Base-by-base conservation (phyloP, 768 basidiomycete species). In the Russula lepida region DNA sequence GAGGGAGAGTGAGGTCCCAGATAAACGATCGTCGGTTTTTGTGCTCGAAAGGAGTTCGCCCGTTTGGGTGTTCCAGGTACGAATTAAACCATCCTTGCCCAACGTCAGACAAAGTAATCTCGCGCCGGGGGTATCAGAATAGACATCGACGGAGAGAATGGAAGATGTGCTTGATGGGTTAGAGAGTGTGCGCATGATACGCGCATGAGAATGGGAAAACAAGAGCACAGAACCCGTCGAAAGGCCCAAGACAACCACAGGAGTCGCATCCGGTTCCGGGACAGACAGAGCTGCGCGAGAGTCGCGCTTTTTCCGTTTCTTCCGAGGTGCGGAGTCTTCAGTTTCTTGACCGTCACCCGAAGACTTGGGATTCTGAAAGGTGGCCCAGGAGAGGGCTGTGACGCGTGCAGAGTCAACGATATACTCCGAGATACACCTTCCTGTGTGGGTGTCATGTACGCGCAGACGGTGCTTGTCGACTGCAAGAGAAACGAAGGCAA, bases 391-490 rank as follows among this genome's bases (percentile, higher is more conserved):
- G 27, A 85, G 69, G 57, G 79, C 70, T 41, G 82, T 78, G 44
- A 85, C 80, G 48, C 82, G 78, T 58, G 79, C 79, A 27, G 75
- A 75, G 37, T 84, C 81, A 21, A 85, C 68, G 19, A 77, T 76
- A 71, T 84, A 74, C 70, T 88, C 85, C 4, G 84, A 79, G 23
- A 81, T 71, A 33, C 81, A 77, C 63, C 79, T 77, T 39, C 77
- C 79, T n/a, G 81, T 76, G 8, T 75, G 65, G 9, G 82, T 80
- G 69, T 85, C 79, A 70, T 84, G 85, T 41, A 87, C 76, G 67
- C 84, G 83, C 58, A 87, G 72, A 48, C 84, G 79, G 69, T 88
- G 85, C 71, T 85, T 88, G 77, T 88, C 85, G 54, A 88, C 77
- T 2, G 85, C 79, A 25, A 87, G 77, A 11, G 84, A 84, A 30